A percentile compares a stretch with the other conserved stretches of the same genome.
Evolutionary conservation across 2,329 filamentous ascomycete genomes (phyloP).

Genomic region (Mycosphaerella arachidis): DNA sequence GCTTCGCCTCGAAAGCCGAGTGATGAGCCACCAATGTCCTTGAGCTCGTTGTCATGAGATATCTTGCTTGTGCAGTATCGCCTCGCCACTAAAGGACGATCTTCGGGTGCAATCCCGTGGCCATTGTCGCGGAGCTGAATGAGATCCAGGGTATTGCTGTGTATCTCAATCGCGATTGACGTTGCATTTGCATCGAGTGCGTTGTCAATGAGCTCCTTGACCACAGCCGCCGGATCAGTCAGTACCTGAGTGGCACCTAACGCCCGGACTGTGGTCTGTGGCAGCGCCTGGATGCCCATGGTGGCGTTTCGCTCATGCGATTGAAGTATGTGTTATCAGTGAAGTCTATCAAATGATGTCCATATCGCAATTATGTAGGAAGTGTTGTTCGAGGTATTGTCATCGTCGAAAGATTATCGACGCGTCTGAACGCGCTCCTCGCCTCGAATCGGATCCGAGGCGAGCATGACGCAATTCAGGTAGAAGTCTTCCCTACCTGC

Average conservation of each 20-base stretch:
- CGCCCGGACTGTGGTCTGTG: slow-evolving; percentile 45
- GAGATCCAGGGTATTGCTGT: slow-evolving; percentile 62
- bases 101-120: slow-evolving; percentile 60
- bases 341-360: neutral
- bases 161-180: slow-evolving; percentile 60
- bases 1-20: slow-evolving; percentile 77
- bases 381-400: neutral
- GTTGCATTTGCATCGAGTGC: slow-evolving; percentile 67
- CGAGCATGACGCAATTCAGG: neutral
- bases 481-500: no score
- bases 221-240: slow-evolving; percentile 55
- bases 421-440: neutral
- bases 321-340: neutral
- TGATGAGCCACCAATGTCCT: slow-evolving; percentile 51
- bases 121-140: slow-evolving; percentile 72
- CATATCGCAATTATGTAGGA: neutral
- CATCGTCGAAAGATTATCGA: neutral
- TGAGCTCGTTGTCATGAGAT: slow-evolving; percentile 58
- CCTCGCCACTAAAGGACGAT: slow-evolving; percentile 59
- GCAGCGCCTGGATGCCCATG: slow-evolving; percentile 42
- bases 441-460: neutral
- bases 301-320: neutral
- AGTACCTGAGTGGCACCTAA: slow-evolving; percentile 60
- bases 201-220: slow-evolving; percentile 77
- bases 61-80: slow-evolving; percentile 73